Percentiles rank a stretch among this genome's conserved stretches.
phyloP scores from a whole-genome alignment of 805 yeast genomes.

The Zygosaccharomyces lentus region DNA sequence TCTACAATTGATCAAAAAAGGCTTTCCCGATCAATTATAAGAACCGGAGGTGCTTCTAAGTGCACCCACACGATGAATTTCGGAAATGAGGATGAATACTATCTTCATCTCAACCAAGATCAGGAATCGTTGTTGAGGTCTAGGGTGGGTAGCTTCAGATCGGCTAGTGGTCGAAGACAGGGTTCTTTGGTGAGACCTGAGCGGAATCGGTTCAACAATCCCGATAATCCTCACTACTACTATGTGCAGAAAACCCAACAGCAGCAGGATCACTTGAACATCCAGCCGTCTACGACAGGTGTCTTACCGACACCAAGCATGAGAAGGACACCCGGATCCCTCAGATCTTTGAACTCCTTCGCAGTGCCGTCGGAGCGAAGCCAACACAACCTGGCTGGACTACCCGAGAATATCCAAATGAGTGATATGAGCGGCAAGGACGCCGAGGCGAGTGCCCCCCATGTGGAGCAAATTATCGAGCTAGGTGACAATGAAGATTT shows the following conservation, averaged over 20 bases:
- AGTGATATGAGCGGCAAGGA: slow-evolving; percentile 5
- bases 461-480: background rate
- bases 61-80: slow-evolving; percentile 3
- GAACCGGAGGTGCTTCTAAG: background rate
- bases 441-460: background rate
- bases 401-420: slow-evolving; percentile 3
- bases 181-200: slow-evolving; percentile 81
- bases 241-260: slow-evolving; percentile 71
- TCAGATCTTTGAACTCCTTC: slow-evolving; percentile 1
- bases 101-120: slow-evolving; percentile 15
- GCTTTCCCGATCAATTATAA: background rate
- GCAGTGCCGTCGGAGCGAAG: background rate
- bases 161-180: slow-evolving; percentile 28
- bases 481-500: slow-evolving; percentile 1
- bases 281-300: slow-evolving; percentile 71
- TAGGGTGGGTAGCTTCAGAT: slow-evolving; percentile 13
- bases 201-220: slow-evolving; percentile 58
- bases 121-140: slow-evolving; percentile 36
- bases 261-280: slow-evolving; percentile 55
- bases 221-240: slow-evolving; percentile 71
- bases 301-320: slow-evolving; percentile 35
- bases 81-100: slow-evolving; percentile 18
- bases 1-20: background rate
- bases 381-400: background rate
- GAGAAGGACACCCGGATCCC: slow-evolving; percentile 1